A percentile compares a stretch with the other conserved stretches of the same genome.
Conservation (phyloP, 306 rosid genomes). For the Fagus crenata region DNA sequence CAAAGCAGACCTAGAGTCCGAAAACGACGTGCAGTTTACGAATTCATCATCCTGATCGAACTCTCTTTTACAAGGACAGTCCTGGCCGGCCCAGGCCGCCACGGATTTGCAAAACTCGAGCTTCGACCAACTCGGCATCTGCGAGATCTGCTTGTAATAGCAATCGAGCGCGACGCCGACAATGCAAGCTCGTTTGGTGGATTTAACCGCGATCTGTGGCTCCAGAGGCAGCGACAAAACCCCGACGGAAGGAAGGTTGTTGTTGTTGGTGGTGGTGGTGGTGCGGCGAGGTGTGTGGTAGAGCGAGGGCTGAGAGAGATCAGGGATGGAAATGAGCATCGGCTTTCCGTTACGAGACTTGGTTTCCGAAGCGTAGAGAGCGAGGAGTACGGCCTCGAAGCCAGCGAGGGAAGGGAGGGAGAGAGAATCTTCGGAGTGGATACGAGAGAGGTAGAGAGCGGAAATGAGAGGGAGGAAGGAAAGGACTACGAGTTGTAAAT, state of each 20-base stretch:
- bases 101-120: conserved; percentile 67
- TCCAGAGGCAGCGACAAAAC: conserved; percentile 73
- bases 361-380: conserved; percentile 77
- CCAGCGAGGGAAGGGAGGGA: conserved; percentile 73
- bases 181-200: conserved; percentile 80
- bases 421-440: conserved; percentile 65
- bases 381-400: conserved; percentile 89
- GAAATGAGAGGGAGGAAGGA: conserved; percentile 87
- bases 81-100: conserved; percentile 81
- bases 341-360: conserved; percentile 84
- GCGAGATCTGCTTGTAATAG: conserved; percentile 87
- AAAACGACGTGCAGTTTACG: conserved; percentile 32
- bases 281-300: conserved; percentile 57
- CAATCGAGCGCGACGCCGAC: conserved; percentile 80
- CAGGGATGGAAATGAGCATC: conserved; percentile 69
- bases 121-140: conserved; percentile 96
- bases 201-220: conserved; percentile 80
- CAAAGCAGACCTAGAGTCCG: conserved; percentile 23
- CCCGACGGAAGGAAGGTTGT: conserved; percentile 48
- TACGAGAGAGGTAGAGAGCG: conserved; percentile 74
- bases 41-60: conserved; percentile 37
- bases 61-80: conserved; percentile 62
- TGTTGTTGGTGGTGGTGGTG: conserved; percentile 10
- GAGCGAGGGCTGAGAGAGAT: conserved; percentile 84
- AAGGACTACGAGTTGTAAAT: conserved; percentile 80